Percentiles rank a stretch among this genome's conserved stretches.
Evolutionary conservation across 192 early-diverging fungal species (phyloP).

Genomic region (Dissophora ornata): DNA sequence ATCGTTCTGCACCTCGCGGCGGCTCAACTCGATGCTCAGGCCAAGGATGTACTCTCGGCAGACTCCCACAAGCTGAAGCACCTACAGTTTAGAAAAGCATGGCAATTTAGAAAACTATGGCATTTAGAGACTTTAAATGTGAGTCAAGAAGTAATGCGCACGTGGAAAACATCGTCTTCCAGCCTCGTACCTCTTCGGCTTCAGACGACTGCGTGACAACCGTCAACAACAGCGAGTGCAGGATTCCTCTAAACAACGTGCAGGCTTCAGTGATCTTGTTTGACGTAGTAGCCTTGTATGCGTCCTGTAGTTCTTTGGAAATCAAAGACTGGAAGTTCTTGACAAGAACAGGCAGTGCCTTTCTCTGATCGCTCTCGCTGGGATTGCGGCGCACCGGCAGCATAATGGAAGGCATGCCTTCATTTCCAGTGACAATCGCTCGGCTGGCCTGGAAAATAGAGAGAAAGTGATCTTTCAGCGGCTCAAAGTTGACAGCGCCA

Average conservation of each 20-base stretch:
- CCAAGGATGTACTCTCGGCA: conserved; percentile 95
- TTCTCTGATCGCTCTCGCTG: conserved; percentile 62
- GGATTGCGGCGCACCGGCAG: conserved; percentile 77
- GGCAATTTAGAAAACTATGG: no score
- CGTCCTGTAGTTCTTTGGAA: conserved; percentile 81
- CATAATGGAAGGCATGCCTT: conserved; percentile 69
- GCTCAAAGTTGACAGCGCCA: conserved; percentile 93
- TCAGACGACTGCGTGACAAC: conserved; percentile 74
- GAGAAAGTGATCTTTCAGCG: conserved; percentile 90
- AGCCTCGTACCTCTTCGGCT: conserved; percentile 71
- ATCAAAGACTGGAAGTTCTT: conserved; percentile 70
- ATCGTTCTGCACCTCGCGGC: conserved; percentile 69
- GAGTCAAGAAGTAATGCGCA: no score
- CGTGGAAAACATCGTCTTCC: no score
- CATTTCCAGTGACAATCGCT: conserved; percentile 69
- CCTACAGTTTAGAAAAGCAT: conserved; percentile 19
- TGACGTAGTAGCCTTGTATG: conserved; percentile 81
- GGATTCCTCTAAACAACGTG: conserved; percentile 76
- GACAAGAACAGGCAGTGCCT: conserved; percentile 68
- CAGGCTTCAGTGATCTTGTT: conserved; percentile 88
- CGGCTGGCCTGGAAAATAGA: conserved; percentile 84
- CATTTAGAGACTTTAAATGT: no score
- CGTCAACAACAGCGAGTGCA: conserved; percentile 84
- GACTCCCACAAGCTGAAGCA: conserved; percentile 77
- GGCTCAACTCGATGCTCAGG: conserved; percentile 83